phyloP scores from a whole-genome alignment of 2,329 filamentous ascomycete genomes.

The Nothophoma quercina region DNA sequence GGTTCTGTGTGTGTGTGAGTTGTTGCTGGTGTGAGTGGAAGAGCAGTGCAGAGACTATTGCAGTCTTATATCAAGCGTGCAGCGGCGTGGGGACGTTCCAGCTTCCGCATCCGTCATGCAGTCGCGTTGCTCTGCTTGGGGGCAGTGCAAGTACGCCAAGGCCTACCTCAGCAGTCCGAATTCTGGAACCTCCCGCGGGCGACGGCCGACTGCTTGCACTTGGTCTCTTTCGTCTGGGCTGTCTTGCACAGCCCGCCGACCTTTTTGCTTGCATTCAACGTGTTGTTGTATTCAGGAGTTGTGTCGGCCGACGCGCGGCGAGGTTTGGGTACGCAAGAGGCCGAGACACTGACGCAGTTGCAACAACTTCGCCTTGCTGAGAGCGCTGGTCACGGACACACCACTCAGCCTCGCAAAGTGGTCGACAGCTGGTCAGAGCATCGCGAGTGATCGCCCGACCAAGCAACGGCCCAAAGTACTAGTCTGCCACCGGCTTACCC shows the following conservation, averaged over 20 bases:
- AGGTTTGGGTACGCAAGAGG: slow-evolving; percentile 18
- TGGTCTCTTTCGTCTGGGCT: slow-evolving; percentile 11
- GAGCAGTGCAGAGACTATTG: slow-evolving; percentile 17
- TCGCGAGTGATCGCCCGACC: not conserved
- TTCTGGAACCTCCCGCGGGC: slow-evolving; percentile 18
- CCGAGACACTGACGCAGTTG: slow-evolving; percentile 19
- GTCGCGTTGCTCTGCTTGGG: slow-evolving; percentile 13
- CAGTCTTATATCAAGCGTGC: slow-evolving; percentile 31
- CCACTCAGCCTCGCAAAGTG: slow-evolving; percentile 36
- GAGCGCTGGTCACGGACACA: slow-evolving; percentile 10
- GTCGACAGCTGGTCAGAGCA: slow-evolving; percentile 19
- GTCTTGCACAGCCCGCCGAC: slow-evolving; percentile 16
- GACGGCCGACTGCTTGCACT: not conserved
- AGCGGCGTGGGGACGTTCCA: slow-evolving; percentile 23
- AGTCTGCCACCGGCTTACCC: slow-evolving; percentile 21
- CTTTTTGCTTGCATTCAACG: slow-evolving; percentile 6
- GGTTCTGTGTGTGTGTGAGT: slow-evolving; percentile 10
- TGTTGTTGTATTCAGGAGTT: slow-evolving; percentile 2
- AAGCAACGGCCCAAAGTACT: slow-evolving; percentile 8
- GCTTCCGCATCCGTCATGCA: slow-evolving; percentile 26
- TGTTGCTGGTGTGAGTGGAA: slow-evolving; percentile 24
- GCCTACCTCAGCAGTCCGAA: slow-evolving; percentile 23
- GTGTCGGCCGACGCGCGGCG: slow-evolving; percentile 25
- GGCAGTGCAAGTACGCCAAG: slow-evolving; percentile 27
- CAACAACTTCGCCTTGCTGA: slow-evolving; percentile 7